phyloP scores from a whole-genome alignment of 2,329 filamentous ascomycete genomes.

The Anthostomella pinea region DNA sequence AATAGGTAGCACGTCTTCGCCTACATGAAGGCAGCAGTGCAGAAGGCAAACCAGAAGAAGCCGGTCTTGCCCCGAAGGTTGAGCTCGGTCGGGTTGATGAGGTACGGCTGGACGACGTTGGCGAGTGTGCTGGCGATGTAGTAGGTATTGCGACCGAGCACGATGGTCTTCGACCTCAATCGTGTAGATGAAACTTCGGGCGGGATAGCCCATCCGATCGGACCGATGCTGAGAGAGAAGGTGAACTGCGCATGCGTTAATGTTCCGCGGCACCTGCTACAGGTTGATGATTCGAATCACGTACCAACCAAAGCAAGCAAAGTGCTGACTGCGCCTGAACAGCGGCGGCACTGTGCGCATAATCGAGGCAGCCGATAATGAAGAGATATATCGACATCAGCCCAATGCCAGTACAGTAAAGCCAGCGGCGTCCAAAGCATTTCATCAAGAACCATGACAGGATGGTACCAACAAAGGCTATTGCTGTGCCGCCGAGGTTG shows the following conservation, averaged over 20 bases:
- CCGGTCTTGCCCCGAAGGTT: conserved; percentile 35
- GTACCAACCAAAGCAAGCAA: no score
- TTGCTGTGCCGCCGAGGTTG: conserved; percentile 30
- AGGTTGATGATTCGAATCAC: no score
- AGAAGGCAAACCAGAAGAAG: conserved; percentile 21
- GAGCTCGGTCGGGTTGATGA: conserved; percentile 27
- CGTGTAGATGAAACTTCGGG: not conserved
- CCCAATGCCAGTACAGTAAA: conserved; percentile 34
- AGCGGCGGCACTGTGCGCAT: not conserved
- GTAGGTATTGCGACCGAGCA: not conserved
- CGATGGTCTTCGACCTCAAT: not conserved
- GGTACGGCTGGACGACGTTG: conserved; percentile 33
- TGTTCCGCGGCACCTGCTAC: no score
- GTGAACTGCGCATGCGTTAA: not conserved
- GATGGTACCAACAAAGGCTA: conserved; percentile 37
- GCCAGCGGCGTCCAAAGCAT: conserved; percentile 33
- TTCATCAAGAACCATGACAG: conserved; percentile 33
- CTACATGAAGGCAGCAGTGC: conserved; percentile 35
- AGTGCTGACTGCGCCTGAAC: no score
- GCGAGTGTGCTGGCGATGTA: conserved; percentile 24
- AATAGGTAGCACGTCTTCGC: no score
- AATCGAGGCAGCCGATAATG: not conserved
- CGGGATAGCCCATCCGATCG: not conserved
- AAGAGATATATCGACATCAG: conserved; percentile 19
- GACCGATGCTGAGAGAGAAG: conserved; percentile 1